Conservation (phyloP, 1,284 basidiomycete genomes). For the Papiliotrema nemorosa region DNA sequence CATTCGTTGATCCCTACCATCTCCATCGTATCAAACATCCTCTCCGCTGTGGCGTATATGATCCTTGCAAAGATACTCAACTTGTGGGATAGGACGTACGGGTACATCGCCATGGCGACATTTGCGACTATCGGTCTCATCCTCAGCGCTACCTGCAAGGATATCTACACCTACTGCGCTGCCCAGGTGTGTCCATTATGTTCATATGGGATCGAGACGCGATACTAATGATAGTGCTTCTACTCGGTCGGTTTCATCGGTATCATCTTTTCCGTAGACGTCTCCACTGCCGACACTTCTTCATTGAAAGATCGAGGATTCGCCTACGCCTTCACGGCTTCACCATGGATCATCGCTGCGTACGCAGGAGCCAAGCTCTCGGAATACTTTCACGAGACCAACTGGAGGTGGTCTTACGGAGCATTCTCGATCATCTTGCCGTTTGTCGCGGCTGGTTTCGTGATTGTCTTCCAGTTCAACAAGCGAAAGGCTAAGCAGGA, state of each 20-base stretch:
- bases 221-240: constrained; percentile 10
- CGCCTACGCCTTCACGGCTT: constrained; percentile 48
- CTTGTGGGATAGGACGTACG: constrained; percentile 34
- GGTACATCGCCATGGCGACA: constrained; percentile 23
- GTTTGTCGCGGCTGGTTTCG: constrained; percentile 32
- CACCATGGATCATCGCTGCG: constrained; percentile 50
- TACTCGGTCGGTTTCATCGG: constrained; percentile 45
- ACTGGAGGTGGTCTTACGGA: constrained; percentile 50
- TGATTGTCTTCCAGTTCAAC: constrained; percentile 27
- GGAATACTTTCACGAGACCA: constrained; percentile 35
- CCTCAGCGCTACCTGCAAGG: constrained; percentile 34
- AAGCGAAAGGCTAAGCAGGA: constrained; percentile 28
- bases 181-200: constrained; percentile 4
- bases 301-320: constrained; percentile 47
- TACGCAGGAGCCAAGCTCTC: constrained; percentile 45
- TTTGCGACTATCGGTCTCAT: constrained; percentile 39
- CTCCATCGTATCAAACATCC: constrained; percentile 33
- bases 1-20: constrained; percentile 43
- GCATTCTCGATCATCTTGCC: constrained; percentile 49
- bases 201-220: not conserved
- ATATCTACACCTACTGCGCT: constrained; percentile 33
- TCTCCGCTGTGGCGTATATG: constrained; percentile 37
- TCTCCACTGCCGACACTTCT: constrained; percentile 49
- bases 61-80: constrained; percentile 38
- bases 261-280: constrained; percentile 47